These are phyloP conservation scores for Kuraishia ogatae DNA, from an alignment of 805 yeast genomes.

Conservation along the genomic window DNA sequence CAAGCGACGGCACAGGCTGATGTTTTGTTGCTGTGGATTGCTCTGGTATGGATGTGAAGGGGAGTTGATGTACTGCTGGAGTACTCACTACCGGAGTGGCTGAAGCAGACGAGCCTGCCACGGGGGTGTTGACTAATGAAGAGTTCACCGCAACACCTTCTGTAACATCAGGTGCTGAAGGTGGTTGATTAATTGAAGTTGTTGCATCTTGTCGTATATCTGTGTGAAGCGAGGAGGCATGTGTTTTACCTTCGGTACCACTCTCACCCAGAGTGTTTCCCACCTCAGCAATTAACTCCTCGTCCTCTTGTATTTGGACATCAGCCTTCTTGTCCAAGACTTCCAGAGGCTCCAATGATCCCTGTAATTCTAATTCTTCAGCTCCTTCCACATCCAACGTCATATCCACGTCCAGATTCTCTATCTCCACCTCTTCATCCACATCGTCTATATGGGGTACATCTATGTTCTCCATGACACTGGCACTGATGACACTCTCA, in stretches of 20 bases:
- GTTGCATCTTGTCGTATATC: background rate
- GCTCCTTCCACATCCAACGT: background rate
- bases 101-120: too few species aligned
- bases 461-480: background rate
- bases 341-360: background rate
- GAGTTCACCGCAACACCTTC: too few species aligned
- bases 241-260: too few species aligned
- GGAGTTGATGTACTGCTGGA: background rate
- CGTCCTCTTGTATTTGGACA: background rate
- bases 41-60: background rate
- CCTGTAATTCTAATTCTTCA: background rate
- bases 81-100: background rate
- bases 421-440: background rate
- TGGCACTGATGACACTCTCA: too few species aligned
- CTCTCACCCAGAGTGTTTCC: background rate
- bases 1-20: background rate
- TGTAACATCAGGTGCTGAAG: background rate
- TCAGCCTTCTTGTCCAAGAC: background rate
- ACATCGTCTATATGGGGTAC: background rate
- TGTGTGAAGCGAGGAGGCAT: too few species aligned
- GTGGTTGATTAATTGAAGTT: background rate
- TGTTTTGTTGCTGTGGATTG: background rate
- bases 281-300: background rate
- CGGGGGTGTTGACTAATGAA: background rate
- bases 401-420: background rate